A percentile compares a stretch with the other conserved stretches of the same genome.
These are phyloP conservation scores for Nidula niveotomentosa DNA, from an alignment of 1,284 basidiomycete genomes.

Conservation along the genomic window DNA sequence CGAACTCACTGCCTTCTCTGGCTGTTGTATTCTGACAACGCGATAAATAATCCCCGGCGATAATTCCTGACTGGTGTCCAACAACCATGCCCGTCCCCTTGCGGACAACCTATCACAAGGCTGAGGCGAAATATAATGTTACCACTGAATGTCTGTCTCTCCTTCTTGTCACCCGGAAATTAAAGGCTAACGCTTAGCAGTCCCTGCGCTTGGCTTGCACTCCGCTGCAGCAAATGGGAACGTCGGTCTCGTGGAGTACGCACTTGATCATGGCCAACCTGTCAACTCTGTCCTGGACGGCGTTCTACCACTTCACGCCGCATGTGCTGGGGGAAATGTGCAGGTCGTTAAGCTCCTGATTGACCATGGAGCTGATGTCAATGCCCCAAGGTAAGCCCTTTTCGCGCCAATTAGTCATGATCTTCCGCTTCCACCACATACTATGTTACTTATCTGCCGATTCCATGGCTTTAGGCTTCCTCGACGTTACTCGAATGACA, in stretches of 20 bases:
- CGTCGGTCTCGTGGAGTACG: constrained; percentile 84
- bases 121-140: constrained; percentile 77
- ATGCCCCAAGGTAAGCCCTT: constrained; percentile 71
- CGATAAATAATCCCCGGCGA: neutral
- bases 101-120: constrained; percentile 38
- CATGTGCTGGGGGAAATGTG: constrained; percentile 84
- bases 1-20: neutral
- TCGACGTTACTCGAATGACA: constrained; percentile 77
- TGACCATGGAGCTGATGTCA: constrained; percentile 90
- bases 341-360: constrained; percentile 85
- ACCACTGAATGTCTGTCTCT: constrained; percentile 68
- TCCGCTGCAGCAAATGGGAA: constrained; percentile 88
- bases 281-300: constrained; percentile 92
- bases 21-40: neutral
- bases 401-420: neutral
- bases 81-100: constrained; percentile 24
- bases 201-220: constrained; percentile 85
- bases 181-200: constrained; percentile 35
- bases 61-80: constrained; percentile 8
- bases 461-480: constrained; percentile 47
- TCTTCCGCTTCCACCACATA: constrained; percentile 7
- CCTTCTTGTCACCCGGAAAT: neutral
- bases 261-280: constrained; percentile 90
- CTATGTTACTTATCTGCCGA: constrained; percentile 8
- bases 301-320: constrained; percentile 89